A percentile compares a stretch with the other conserved stretches of the same genome.
These are phyloP conservation scores for Podaxis pistillaris DNA, from an alignment of 768 basidiomycete species.

Conservation along the genomic window DNA sequence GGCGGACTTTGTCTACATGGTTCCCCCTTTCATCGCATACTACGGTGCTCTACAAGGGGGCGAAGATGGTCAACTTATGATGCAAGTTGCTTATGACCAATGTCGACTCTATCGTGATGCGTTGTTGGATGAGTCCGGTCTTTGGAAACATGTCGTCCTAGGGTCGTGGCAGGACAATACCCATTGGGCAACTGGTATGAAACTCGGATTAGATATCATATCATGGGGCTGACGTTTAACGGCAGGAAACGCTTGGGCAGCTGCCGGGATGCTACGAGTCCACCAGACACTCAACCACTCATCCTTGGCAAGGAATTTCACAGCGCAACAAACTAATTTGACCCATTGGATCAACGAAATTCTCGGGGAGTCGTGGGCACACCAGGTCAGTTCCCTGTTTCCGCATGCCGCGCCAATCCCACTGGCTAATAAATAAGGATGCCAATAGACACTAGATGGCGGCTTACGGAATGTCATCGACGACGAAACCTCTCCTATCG, in stretches of 20 bases:
- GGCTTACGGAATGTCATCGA: slow-evolving; percentile 54
- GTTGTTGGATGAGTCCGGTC: slow-evolving; percentile 42
- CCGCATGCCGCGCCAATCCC: not conserved
- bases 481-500: slow-evolving; percentile 47
- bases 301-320: slow-evolving; percentile 33
- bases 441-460: slow-evolving; percentile 37
- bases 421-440: not conserved
- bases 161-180: slow-evolving; percentile 45
- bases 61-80: slow-evolving; percentile 28
- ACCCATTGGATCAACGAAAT: slow-evolving; percentile 57
- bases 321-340: slow-evolving; percentile 41
- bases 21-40: slow-evolving; percentile 66
- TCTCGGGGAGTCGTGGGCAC: slow-evolving; percentile 37
- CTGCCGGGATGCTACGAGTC: slow-evolving; percentile 62
- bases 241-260: slow-evolving; percentile 65
- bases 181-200: slow-evolving; percentile 57
- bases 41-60: slow-evolving; percentile 49
- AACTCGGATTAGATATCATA: not conserved
- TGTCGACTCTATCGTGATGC: slow-evolving; percentile 54
- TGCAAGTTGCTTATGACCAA: slow-evolving; percentile 56
- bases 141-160: slow-evolving; percentile 57
- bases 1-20: slow-evolving; percentile 64
- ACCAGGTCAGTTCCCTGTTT: slow-evolving; percentile 34
- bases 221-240: not conserved
- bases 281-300: slow-evolving; percentile 51